Conservation (phyloP, 768 basidiomycete genomes). For the Collybia sordida region DNA sequence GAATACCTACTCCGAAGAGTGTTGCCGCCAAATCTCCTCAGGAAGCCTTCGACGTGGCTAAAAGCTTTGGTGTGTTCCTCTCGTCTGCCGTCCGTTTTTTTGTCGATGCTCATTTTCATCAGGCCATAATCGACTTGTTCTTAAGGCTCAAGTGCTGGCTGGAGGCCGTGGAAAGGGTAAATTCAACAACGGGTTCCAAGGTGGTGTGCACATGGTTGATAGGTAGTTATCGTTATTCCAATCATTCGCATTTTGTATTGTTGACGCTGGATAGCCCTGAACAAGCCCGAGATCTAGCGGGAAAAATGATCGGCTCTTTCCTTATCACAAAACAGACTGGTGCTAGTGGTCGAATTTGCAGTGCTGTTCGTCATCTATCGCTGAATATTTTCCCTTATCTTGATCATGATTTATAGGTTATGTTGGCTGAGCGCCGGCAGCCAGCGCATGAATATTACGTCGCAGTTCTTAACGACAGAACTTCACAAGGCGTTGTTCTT, state of each 20-base stretch:
- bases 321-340: constrained; percentile 99
- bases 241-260: not conserved
- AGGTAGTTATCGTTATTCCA: constrained; percentile 46
- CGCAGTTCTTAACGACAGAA: constrained; percentile 94
- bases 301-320: constrained; percentile 91
- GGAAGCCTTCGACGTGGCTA: constrained; percentile 88
- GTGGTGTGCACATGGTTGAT: constrained; percentile 93
- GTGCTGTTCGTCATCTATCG: constrained; percentile 64
- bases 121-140: constrained; percentile 83
- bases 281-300: constrained; percentile 84
- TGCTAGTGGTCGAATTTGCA: constrained; percentile 88
- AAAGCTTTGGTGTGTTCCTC: constrained; percentile 70
- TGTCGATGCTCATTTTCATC: constrained; percentile 6
- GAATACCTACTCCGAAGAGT: constrained; percentile 92
- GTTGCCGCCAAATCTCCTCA: constrained; percentile 82
- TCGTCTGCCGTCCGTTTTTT: constrained; percentile 3
- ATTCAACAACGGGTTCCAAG: constrained; percentile 94
- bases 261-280: constrained; percentile 58
- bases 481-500: constrained; percentile 83
- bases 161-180: constrained; percentile 98
- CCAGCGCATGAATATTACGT: constrained; percentile 98
- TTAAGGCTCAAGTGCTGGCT: constrained; percentile 98
- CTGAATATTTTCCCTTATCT: constrained; percentile 4
- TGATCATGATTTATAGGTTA: constrained; percentile 57
- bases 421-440: constrained; percentile 94